phyloP scores from a whole-genome alignment of 768 basidiomycete genomes.

The Termitomyces sp. region DNA sequence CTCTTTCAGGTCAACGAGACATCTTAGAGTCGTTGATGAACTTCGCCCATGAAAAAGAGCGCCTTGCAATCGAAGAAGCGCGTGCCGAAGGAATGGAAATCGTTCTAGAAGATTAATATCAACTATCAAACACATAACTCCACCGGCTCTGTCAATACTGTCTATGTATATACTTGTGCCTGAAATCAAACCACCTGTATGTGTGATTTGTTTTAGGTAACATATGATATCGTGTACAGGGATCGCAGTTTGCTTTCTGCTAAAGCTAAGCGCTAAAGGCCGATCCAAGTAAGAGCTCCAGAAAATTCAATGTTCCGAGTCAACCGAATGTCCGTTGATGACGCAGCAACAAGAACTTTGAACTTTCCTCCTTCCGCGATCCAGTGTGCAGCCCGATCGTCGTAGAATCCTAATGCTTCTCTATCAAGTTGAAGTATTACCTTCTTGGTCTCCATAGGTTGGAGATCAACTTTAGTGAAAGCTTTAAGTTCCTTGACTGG shows the following conservation, averaged over 20 bases:
- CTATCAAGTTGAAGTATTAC: slow-evolving; percentile 38
- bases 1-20: slow-evolving; percentile 50
- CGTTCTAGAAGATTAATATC: slow-evolving; percentile 37
- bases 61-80: slow-evolving; percentile 44
- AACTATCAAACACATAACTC: background rate
- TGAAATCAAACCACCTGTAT: background rate
- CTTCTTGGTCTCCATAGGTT: slow-evolving; percentile 38
- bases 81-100: slow-evolving; percentile 51
- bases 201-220: no score
- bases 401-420: slow-evolving; percentile 48
- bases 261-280: slow-evolving; percentile 25
- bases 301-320: slow-evolving; percentile 29
- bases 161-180: background rate
- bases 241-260: background rate
- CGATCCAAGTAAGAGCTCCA: slow-evolving; percentile 37
- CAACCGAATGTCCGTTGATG: slow-evolving; percentile 40
- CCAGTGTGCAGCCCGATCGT: slow-evolving; percentile 41
- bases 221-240: background rate
- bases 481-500: slow-evolving; percentile 44
- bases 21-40: slow-evolving; percentile 52
- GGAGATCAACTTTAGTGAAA: slow-evolving; percentile 43
- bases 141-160: no score
- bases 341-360: slow-evolving; percentile 40
- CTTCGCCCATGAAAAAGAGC: slow-evolving; percentile 46
- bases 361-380: slow-evolving; percentile 46